Evolutionary conservation across 495 filamentous ascomycete genomes (phyloP).

Genomic region (Neurospora discreta): DNA sequence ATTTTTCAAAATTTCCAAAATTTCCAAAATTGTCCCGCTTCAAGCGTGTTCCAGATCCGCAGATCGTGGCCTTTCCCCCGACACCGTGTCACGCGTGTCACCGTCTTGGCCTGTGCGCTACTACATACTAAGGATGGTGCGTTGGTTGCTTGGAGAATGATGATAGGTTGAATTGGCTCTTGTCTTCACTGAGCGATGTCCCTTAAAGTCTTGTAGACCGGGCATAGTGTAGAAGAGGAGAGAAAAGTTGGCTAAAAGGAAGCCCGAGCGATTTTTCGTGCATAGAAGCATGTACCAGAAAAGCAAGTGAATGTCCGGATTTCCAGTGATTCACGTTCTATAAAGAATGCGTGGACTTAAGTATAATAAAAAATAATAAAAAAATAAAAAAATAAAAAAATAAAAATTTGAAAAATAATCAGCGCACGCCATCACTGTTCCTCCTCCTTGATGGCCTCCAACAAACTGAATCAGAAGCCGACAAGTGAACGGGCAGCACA

Average conservation of each 20-base stretch:
- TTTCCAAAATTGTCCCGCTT: background rate
- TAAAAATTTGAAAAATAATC: background rate
- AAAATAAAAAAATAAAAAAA: too few species aligned
- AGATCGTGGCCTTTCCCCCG: conserved; percentile 7
- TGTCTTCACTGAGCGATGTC: background rate
- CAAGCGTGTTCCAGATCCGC: background rate
- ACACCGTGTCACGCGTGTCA: background rate
- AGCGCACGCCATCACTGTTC: background rate
- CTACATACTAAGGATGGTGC: background rate
- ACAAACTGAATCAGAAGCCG: background rate
- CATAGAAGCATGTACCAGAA: background rate
- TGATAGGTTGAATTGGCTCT: background rate
- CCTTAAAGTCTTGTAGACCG: background rate
- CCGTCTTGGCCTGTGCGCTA: background rate
- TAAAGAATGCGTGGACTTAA: too few species aligned
- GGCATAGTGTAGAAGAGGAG: background rate
- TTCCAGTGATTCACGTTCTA: background rate
- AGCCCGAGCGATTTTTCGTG: too few species aligned
- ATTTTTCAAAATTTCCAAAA: conserved; percentile 3
- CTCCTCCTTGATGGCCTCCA: background rate
- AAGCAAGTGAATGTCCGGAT: background rate
- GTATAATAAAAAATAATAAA: too few species aligned
- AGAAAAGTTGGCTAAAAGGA: background rate
- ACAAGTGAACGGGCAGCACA: background rate
- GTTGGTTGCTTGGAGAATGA: background rate